These are phyloP conservation scores for Colletotrichum sp. DNA, from an alignment of 2,329 filamentous ascomycete species.

Conservation along the genomic window DNA sequence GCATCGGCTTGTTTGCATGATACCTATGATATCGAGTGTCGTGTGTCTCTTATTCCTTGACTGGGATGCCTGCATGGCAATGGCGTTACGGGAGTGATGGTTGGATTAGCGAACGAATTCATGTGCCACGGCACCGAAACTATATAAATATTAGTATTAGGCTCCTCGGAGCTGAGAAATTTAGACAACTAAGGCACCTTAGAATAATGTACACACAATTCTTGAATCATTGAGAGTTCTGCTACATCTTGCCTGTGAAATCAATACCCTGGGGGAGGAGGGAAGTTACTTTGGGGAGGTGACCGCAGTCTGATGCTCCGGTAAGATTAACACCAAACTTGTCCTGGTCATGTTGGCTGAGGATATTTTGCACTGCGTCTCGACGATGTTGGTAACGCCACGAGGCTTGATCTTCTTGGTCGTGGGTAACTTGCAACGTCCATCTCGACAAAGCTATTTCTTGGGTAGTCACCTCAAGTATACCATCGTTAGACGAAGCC, in stretches of 20 bases:
- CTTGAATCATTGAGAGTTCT: background rate
- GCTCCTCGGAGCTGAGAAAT: constrained; percentile 17
- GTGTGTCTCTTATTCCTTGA: constrained; percentile 10
- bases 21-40: constrained; percentile 18
- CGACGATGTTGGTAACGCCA: too few relatives aligned
- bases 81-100: constrained; percentile 20
- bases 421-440: too few relatives aligned
- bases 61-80: constrained; percentile 17
- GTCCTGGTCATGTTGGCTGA: too few relatives aligned
- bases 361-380: too few relatives aligned
- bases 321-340: too few relatives aligned
- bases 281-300: too few relatives aligned
- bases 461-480: too few relatives aligned
- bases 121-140: constrained; percentile 16
- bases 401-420: too few relatives aligned
- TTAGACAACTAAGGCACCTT: constrained; percentile 19
- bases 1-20: constrained; percentile 18
- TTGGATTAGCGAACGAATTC: constrained; percentile 17
- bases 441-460: too few relatives aligned
- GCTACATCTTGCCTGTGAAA: background rate
- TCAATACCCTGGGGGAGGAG: too few relatives aligned
- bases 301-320: background rate
- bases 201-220: constrained; percentile 22
- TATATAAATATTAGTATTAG: constrained; percentile 21
- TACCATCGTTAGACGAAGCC: too few relatives aligned